Base-by-base conservation (phyloP, 2,329 filamentous ascomycete genomes). In the Ophiognomonia clavigignenti-juglandacearum region DNA sequence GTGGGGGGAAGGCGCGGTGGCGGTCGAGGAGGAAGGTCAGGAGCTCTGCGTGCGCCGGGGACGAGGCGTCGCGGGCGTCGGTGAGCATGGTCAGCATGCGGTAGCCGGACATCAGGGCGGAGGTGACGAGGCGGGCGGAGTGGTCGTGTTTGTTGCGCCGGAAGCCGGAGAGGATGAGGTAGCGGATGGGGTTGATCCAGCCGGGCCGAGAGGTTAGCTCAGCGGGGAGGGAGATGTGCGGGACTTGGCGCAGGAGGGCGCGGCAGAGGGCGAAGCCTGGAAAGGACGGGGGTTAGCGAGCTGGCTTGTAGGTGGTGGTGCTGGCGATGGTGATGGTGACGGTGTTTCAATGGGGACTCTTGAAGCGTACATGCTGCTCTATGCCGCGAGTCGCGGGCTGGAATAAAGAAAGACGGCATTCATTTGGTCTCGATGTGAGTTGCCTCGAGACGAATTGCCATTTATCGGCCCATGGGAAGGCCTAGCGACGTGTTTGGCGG, bases 201-300 rank as follows among this genome's bases (percentile, higher is more conserved):
- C 41, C 53, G 45, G 59, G 61, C 43, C 54, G 60, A 2, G 57
- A 52, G 6, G 61, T 57, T 18, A 76, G 58, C 39, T 78, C 68
- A 59, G 69, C 57, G 2, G 78, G 73, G 2, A 87, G 65, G 1
- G 74, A 66, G 27, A 85, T 65, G 34, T 64, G 68, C 24, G 68
- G 63, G 49, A 73, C 80, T 64, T 80, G 75, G 52, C 73, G 73
- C 43, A 89, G 67, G 46, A 92, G 77, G 29, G 85, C 81, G 53
- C 83, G 77, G 67, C 85, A 91, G 40, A 92, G 79, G 42, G 86
- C 83, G 53, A 87, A 74, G 60, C 80, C 83, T 84, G 54, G 18
- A 19, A 22, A 6, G 19, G 9, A 9, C 31, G 27, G 19, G 37
- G n/a, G 24, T 48, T 29, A 52, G 47, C 40, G n/a, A n/a, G n/a